Evolutionary conservation across 179 eudicot species (phyloP), one percentile per base, ranked within the genome.

Genomic region (Actinidia arguta): DNA sequence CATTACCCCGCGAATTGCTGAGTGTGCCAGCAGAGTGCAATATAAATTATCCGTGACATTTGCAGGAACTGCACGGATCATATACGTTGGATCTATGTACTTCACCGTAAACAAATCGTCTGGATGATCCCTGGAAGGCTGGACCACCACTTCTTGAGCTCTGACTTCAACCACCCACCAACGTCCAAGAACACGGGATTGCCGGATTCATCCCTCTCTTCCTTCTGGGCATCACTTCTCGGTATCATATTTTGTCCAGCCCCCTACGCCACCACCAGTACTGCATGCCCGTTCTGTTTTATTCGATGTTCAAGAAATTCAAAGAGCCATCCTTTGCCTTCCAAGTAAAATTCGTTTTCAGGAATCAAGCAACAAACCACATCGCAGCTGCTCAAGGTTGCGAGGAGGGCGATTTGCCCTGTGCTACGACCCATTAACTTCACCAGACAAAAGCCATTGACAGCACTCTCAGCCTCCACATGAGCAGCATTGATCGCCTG

Each of bases 291-390:
- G 4, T 86, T 91, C 8, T 85, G 84, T 25, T 83, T 88, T 16
- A 94, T 82, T 16, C 88, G 75, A 1, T 74, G 36, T 17, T 87
- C 91, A 0, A 94, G 85, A 58, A 91, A 94, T 75, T 94, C 94
- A 22, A 93, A 84, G 2, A 94, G 88, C 4, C 98, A 97, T 17
- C 98, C 97, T 76, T 89, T 85, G 1, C 98, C 98, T 82, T 89
- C 91, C 83, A 94, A 83, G 90, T 81, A 94, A 79, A 93, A 94
- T 5, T 87, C 88, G 3, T 80, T 87, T 68, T 94, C 98, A 0
- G 98, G 98, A 42, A 94, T 93, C 72, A 94, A 83, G 64, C 98
- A 94, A 51, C 98, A 94, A 52, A 91, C 97, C 24, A 94, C 98
- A 56, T 94, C 97, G 0, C 97, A 92, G 83, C 91, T 94, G 83